Percentiles rank a stretch among this genome's conserved stretches.
Conservation (phyloP, 176 grass and related monocot genomes). For the Avena eriantha region DNA sequence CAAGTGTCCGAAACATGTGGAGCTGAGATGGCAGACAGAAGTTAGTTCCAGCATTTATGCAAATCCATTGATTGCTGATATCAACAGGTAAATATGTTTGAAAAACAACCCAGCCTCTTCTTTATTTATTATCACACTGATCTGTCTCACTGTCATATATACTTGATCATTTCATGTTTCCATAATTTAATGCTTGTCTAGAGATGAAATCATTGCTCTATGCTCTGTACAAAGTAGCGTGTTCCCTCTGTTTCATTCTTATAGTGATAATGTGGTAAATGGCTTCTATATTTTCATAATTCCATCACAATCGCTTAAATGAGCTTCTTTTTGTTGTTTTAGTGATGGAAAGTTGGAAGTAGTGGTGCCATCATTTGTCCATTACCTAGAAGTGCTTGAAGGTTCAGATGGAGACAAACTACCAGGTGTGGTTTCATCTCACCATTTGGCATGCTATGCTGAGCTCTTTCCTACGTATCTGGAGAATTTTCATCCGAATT, state of each 20-base stretch:
- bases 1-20: conserved; percentile 85
- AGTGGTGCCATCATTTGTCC: conserved; percentile 95
- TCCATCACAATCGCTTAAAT: conserved; percentile 28
- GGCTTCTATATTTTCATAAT: conserved; percentile 19
- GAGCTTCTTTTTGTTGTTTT: conserved; percentile 32
- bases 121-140: conserved; percentile 28
- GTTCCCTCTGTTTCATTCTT: conserved; percentile 30
- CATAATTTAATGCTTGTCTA: conserved; percentile 1
- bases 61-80: conserved; percentile 88
- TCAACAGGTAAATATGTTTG: conserved; percentile 77
- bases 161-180: conserved; percentile 27
- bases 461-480: conserved; percentile 9
- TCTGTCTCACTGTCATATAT: conserved; percentile 26
- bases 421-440: conserved; percentile 57
- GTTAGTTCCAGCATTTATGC: conserved; percentile 99
- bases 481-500: conserved; percentile 10
- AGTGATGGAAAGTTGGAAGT: conserved; percentile 95
- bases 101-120: conserved; percentile 5
- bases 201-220: background rate
- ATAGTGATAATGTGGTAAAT: conserved; percentile 7
- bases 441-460: conserved; percentile 27
- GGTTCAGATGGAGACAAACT: conserved; percentile 97
- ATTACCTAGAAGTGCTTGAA: conserved; percentile 98
- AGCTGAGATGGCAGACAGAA: conserved; percentile 97
- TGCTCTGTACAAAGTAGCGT: background rate